Percentiles rank a stretch among this genome's conserved stretches.
phyloP scores from a whole-genome alignment of 2,329 filamentous ascomycete species.

The Trichoderma arundinaceum region DNA sequence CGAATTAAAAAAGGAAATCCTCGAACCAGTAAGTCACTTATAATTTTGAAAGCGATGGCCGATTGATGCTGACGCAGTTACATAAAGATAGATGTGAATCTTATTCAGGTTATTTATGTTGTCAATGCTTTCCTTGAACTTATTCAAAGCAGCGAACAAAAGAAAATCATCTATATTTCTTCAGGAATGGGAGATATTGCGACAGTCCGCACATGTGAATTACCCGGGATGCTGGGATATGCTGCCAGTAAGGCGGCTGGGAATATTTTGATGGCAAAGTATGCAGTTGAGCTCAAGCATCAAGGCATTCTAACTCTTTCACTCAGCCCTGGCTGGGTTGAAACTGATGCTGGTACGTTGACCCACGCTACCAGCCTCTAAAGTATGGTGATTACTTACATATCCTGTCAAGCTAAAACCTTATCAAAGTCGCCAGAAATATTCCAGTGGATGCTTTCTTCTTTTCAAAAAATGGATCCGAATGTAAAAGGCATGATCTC shows the following conservation, averaged over 20 bases:
- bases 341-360: background rate
- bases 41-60: no score
- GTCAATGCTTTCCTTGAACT: background rate
- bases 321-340: constrained; percentile 3
- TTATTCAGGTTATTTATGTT: background rate
- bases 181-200: constrained; percentile 7
- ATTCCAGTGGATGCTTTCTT: constrained; percentile 3
- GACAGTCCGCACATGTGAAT: background rate
- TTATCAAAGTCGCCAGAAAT: background rate
- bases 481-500: constrained; percentile 15
- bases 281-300: background rate
- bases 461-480: constrained; percentile 6
- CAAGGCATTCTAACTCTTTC: background rate
- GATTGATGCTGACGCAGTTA: background rate
- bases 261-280: background rate
- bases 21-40: background rate
- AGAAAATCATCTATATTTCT: constrained; percentile 5
- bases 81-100: background rate
- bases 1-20: background rate
- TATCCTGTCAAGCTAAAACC: background rate
- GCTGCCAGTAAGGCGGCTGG: background rate
- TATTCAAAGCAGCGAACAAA: background rate
- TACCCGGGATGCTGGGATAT: background rate
- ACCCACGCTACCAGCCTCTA: no score
- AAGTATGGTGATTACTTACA: no score